Evolutionary conservation across 176 grass and related monocot genomes (phyloP), one percentile per base, ranked within the genome.

Genomic region (Oryza rufipogon): DNA sequence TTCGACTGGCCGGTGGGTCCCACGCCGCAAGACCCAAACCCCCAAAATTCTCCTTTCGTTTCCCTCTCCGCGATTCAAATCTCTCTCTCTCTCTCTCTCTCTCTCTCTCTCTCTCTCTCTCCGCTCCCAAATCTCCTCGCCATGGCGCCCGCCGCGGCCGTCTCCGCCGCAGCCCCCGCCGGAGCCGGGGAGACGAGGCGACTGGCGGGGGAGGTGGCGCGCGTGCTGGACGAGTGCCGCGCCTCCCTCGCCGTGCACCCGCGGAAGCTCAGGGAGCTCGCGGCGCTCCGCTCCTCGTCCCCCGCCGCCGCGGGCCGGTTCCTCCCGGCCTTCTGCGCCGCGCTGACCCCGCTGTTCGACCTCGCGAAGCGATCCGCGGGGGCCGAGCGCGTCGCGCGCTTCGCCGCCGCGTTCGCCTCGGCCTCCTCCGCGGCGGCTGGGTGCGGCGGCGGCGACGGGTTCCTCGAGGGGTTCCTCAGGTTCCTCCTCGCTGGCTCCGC

Each of bases 181-280:
- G 66, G 52, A 61, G 68, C 9, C 88, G 86, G 54, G 68, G 81
- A 85, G 22, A 76, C 74, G 84, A 70, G 23, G 70, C 87, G 87
- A n/a, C 74, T 93, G 33, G 69, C 70, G n/a, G 3, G 56, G 4
- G 52, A 90, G 74, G 85, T 95, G 66, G 89, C 91, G 7, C 87
- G 85, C 69, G 84, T 95, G 71, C 87, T 98, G 34, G 83, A 95
- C 87, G 93, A 95, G 6, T 95, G 93, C 68, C 66, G 85, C 34
- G 85, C 89, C 17, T 94, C 96, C 58, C 81, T 89, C 75, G 91
- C 92, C 22, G 75, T 92, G 51, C 91, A 95, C 77, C 87, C 84
- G 39, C 91, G 96, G 16, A 95, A 95, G 87, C 77, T 94, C 12
- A 89, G 87, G 69, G 96, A 98, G 83, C 89, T 98, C 77, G 28